phyloP scores from a whole-genome alignment of 179 eudicot genomes.

The Heliamphora pulchella region DNA sequence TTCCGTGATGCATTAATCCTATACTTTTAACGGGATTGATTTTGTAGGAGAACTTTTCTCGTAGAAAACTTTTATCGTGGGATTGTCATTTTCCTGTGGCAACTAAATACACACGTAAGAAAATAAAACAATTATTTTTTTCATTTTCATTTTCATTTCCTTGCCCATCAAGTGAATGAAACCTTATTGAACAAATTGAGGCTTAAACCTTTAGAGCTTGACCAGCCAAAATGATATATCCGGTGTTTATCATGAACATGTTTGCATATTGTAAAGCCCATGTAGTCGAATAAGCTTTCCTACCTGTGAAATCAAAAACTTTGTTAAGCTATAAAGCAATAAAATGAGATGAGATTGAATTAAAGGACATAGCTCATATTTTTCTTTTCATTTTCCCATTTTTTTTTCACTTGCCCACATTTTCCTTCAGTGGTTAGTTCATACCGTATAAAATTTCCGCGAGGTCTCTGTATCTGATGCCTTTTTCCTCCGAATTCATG shows the following conservation, averaged over 20 bases:
- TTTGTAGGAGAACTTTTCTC: too few species aligned
- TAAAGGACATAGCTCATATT: background rate
- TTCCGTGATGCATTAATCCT: too few species aligned
- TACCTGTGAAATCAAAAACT: slow-evolving; percentile 35
- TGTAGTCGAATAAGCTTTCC: slow-evolving; percentile 66
- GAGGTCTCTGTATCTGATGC: slow-evolving; percentile 89
- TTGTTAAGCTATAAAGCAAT: background rate
- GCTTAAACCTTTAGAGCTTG: slow-evolving; percentile 64
- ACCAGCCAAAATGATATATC: slow-evolving; percentile 80
- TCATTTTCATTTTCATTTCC: too few species aligned
- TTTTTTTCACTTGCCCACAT: slow-evolving; percentile 21
- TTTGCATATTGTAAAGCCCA: slow-evolving; percentile 83
- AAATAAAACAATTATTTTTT: background rate
- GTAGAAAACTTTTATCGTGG: too few species aligned
- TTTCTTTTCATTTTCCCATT: background rate
- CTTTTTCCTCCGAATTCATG: slow-evolving; percentile 88
- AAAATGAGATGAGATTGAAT: slow-evolving; percentile 1
- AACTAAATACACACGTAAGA: background rate
- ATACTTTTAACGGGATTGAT: too few species aligned
- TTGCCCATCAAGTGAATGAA: background rate
- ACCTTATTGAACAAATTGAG: background rate
- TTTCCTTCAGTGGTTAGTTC: slow-evolving; percentile 73
- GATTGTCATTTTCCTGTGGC: too few species aligned
- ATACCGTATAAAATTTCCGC: slow-evolving; percentile 90
- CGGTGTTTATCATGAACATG: slow-evolving; percentile 85